Conservation (phyloP, 2,329 filamentous ascomycete genomes). For the Cadophora gregata region DNA sequence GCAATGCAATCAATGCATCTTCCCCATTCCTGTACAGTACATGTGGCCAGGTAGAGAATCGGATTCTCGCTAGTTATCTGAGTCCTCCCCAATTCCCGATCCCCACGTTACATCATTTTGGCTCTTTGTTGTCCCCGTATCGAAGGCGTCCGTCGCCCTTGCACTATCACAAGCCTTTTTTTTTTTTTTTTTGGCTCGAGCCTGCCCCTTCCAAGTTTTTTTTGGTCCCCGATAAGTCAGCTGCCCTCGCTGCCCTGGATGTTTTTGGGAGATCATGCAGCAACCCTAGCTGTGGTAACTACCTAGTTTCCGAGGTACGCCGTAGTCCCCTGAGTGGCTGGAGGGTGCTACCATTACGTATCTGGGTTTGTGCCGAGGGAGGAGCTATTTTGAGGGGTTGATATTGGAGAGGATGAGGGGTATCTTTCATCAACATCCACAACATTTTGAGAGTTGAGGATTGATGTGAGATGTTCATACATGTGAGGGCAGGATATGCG, state of each 20-base stretch:
- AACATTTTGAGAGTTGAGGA: not conserved
- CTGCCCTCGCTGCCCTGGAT: not conserved
- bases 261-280: slow-evolving; percentile 10
- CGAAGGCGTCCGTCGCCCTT: no score
- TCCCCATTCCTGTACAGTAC: not conserved
- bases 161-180: slow-evolving; percentile 1
- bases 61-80: not conserved
- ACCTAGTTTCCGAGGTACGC: not conserved
- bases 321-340: not conserved
- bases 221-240: not conserved
- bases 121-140: not conserved
- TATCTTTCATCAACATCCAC: not conserved
- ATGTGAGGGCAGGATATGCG: no score
- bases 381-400: slow-evolving; percentile 2
- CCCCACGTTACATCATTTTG: slow-evolving; percentile 10
- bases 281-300: not conserved
- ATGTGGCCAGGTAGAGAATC: not conserved
- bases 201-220: slow-evolving; percentile 4
- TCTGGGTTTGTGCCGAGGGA: slow-evolving; percentile 5
- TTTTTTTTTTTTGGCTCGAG: no score
- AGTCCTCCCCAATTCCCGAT: not conserved
- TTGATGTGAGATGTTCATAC: not conserved
- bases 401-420: not conserved
- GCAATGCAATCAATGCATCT: not conserved
- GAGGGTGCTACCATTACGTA: not conserved